phyloP scores from a whole-genome alignment of 805 yeast genomes.

The Myxozyma monticola region DNA sequence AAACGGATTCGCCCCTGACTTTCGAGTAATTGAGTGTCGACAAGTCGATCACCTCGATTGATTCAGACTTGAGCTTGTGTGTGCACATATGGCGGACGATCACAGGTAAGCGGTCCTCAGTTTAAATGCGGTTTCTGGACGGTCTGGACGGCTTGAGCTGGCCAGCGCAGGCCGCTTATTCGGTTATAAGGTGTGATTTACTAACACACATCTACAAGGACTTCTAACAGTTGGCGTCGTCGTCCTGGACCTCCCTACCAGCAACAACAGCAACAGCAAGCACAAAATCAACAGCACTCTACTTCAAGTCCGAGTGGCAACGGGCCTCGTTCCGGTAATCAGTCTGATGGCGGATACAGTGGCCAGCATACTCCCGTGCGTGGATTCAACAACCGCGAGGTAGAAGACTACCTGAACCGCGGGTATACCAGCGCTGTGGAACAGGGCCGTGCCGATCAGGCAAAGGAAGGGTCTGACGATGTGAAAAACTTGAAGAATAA shows the following conservation, averaged over 20 bases:
- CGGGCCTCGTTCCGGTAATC: too few species aligned
- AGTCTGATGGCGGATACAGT: not conserved
- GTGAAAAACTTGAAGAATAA: not conserved
- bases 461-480: not conserved
- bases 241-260: slow-evolving; percentile 4
- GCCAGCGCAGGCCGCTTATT: too few species aligned
- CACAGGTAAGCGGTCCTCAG: too few species aligned
- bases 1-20: too few species aligned
- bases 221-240: slow-evolving; percentile 23
- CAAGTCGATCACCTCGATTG: too few species aligned
- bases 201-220: not conserved
- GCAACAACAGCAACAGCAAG: slow-evolving; percentile 7
- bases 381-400: slow-evolving; percentile 27
- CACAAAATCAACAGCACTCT: slow-evolving; percentile 1
- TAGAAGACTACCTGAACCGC: slow-evolving; percentile 25
- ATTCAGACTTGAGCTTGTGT: too few species aligned
- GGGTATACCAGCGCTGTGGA: slow-evolving; percentile 20
- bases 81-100: too few species aligned
- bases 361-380: slow-evolving; percentile 17
- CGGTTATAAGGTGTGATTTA: too few species aligned
- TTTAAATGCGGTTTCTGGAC: too few species aligned
- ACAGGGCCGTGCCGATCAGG: slow-evolving; percentile 10
- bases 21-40: too few species aligned
- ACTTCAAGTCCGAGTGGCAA: not conserved
- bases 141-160: too few species aligned